phyloP scores from a whole-genome alignment of 768 basidiomycete species.

The Tephrocybe sp. region DNA sequence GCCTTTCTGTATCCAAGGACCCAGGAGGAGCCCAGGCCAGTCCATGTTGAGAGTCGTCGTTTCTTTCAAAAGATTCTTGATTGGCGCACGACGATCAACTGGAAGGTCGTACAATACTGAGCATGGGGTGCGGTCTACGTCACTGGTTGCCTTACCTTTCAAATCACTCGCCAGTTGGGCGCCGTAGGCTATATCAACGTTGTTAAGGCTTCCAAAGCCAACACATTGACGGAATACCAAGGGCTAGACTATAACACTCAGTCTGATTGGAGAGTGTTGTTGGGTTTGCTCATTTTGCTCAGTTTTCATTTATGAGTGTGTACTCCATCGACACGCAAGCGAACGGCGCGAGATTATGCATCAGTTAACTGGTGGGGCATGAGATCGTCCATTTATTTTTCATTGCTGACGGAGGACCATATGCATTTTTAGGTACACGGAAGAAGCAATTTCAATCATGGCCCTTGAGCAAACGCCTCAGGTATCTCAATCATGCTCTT shows the following conservation, averaged over 20 bases:
- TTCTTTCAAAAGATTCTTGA: neutral
- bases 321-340: neutral
- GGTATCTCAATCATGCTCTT: no score
- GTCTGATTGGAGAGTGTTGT: neutral
- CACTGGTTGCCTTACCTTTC: neutral
- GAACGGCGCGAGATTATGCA: conserved; percentile 2
- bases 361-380: conserved; percentile 1
- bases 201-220: neutral
- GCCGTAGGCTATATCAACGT: neutral
- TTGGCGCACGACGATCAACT: neutral
- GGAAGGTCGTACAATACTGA: neutral
- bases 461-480: no score
- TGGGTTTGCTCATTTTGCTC: neutral
- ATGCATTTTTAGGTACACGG: no score
- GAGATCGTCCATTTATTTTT: no score
- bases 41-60: no score
- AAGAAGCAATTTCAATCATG: no score
- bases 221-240: neutral
- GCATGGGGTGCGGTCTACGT: neutral
- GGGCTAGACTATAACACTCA: neutral
- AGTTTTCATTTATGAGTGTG: conserved; percentile 2
- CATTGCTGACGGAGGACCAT: no score
- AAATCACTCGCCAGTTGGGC: neutral
- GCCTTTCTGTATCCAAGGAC: neutral
- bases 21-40: neutral